A percentile compares a stretch with the other conserved stretches of the same genome.
Conservation (phyloP, 1,284 basidiomycete genomes). For the Melampsora larici-populina region DNA sequence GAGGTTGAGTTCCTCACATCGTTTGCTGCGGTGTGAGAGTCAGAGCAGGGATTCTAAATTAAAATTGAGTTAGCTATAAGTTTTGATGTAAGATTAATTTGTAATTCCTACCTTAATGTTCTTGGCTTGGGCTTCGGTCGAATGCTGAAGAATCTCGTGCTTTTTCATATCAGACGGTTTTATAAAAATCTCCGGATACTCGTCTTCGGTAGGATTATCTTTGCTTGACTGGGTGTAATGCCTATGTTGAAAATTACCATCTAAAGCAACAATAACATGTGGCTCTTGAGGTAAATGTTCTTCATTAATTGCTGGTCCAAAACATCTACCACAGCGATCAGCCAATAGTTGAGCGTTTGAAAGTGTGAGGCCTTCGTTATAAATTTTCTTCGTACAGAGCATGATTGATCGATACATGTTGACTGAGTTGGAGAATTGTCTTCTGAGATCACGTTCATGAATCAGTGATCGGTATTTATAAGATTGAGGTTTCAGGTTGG, state of each 20-base stretch:
- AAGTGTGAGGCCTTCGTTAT: too few species aligned
- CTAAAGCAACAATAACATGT: too few species aligned
- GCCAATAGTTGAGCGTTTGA: too few species aligned
- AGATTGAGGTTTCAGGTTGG: background rate
- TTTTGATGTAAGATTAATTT: background rate
- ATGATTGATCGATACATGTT: background rate
- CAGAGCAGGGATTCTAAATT: background rate
- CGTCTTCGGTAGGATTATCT: background rate
- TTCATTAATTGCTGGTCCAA: too few species aligned
- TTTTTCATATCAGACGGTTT: background rate
- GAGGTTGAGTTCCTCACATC: background rate
- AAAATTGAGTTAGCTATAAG: background rate
- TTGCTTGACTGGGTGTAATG: too few species aligned
- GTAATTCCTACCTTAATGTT: background rate
- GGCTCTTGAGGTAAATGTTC: too few species aligned
- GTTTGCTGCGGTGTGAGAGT: constrained; percentile 13
- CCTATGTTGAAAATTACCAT: too few species aligned
- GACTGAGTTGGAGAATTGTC: background rate
- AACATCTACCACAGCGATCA: too few species aligned
- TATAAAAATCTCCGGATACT: constrained; percentile 13
- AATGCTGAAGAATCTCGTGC: background rate
- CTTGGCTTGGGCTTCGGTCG: background rate
- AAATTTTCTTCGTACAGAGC: too few species aligned
- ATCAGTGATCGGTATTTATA: background rate
- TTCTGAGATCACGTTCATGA: background rate